phyloP scores from a whole-genome alignment of 2,329 filamentous ascomycete genomes.

The Alternaria brassicicola region DNA sequence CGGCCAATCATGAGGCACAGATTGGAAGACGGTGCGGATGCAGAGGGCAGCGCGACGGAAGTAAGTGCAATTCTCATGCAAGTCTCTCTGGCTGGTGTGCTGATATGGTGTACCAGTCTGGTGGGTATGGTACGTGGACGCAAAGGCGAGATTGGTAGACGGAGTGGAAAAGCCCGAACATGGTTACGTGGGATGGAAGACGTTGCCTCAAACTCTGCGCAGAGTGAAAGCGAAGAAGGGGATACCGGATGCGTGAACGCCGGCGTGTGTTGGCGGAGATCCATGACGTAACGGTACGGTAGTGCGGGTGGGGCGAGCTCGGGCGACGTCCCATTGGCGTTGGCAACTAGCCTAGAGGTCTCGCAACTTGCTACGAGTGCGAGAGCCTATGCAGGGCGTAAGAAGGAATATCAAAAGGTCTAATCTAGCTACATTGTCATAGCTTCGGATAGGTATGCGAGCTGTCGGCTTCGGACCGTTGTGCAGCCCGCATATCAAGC shows the following conservation, averaged over 20 bases:
- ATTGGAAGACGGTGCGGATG: too few relatives aligned
- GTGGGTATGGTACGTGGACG: constrained; percentile 33
- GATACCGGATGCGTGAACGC: neutral
- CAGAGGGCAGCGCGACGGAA: too few relatives aligned
- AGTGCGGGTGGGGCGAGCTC: neutral
- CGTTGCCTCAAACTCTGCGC: constrained; percentile 2
- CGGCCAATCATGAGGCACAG: too few relatives aligned
- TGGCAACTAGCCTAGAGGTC: neutral
- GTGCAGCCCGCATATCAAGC: neutral
- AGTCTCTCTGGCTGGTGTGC: neutral
- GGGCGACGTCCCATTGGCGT: neutral
- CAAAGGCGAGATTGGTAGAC: constrained; percentile 19
- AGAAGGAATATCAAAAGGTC: too few relatives aligned
- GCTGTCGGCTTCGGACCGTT: neutral
- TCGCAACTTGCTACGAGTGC: too few relatives aligned
- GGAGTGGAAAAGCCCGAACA: constrained; percentile 5
- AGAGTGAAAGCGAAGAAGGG: neutral
- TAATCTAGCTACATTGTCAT: too few relatives aligned
- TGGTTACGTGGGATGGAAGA: constrained; percentile 29
- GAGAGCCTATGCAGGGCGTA: too few relatives aligned
- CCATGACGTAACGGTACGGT: too few relatives aligned
- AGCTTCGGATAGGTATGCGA: neutral
- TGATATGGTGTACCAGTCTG: constrained; percentile 14
- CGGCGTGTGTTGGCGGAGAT: neutral
- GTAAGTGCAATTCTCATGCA: neutral